These are phyloP conservation scores for Emericellopsis terricola DNA, from an alignment of 495 filamentous ascomycete genomes.

Conservation along the genomic window DNA sequence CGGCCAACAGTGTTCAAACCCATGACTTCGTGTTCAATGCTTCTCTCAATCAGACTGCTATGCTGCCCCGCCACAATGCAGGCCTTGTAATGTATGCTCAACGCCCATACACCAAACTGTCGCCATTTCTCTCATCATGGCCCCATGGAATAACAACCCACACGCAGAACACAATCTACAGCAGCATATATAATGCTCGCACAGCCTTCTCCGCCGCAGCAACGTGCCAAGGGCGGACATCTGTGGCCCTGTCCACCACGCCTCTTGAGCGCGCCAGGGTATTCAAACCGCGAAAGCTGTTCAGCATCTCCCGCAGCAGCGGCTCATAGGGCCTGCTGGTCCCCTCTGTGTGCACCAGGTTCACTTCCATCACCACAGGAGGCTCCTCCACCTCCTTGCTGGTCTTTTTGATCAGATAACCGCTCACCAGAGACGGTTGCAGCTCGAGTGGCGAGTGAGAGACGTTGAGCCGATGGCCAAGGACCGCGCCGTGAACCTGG, in stretches of 20 bases:
- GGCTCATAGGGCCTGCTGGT: constrained; percentile 35
- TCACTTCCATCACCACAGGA: constrained; percentile 44
- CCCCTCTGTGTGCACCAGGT: constrained; percentile 40
- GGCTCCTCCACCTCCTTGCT: constrained; percentile 42
- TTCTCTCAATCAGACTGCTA: too few species aligned
- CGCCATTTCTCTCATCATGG: too few species aligned
- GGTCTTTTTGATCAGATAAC: constrained; percentile 61
- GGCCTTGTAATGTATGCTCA: too few species aligned
- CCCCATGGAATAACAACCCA: too few species aligned
- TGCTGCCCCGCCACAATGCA: too few species aligned
- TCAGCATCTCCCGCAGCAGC: constrained; percentile 51
- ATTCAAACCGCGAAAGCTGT: constrained; percentile 58
- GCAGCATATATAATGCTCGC: constrained; percentile 34
- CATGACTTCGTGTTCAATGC: too few species aligned
- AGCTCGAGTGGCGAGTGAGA: constrained; percentile 43
- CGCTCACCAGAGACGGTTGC: constrained; percentile 46
- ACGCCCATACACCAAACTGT: too few species aligned
- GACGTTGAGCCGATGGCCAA: constrained; percentile 53
- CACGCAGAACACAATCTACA: too few species aligned
- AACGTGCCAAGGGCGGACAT: constrained; percentile 72
- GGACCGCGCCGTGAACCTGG: constrained; percentile 62
- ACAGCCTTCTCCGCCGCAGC: constrained; percentile 55
- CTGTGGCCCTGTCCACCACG: constrained; percentile 38
- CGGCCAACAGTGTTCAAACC: too few species aligned
- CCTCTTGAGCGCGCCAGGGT: constrained; percentile 55